A percentile compares a stretch with the other conserved stretches of the same genome.
These are phyloP conservation scores for Nigrospora osmanthi DNA, from an alignment of 2,329 filamentous ascomycete genomes.

Conservation along the genomic window DNA sequence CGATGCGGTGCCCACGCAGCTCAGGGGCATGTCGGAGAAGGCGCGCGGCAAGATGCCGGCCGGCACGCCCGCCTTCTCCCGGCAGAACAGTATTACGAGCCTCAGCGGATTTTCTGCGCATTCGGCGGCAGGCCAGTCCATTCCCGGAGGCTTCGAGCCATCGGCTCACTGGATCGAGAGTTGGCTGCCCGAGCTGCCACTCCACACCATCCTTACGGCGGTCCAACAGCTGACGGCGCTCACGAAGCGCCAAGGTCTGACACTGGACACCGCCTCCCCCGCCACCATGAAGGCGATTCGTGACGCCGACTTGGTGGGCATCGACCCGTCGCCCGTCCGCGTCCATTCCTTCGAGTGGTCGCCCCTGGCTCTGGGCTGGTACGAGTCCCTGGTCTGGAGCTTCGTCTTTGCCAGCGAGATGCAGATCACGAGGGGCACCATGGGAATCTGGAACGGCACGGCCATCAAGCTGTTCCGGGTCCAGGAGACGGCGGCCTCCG, in stretches of 20 bases:
- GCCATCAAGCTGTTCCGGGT: constrained; percentile 82
- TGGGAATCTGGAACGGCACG: constrained; percentile 92
- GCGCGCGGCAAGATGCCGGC: constrained; percentile 93
- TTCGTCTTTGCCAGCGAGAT: constrained; percentile 89
- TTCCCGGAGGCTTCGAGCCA: constrained; percentile 63
- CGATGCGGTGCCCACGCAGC: constrained; percentile 72
- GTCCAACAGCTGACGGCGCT: constrained; percentile 58
- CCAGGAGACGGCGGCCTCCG: constrained; percentile 72
- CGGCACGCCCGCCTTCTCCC: constrained; percentile 71
- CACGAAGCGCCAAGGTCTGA: constrained; percentile 42
- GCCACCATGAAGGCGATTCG: constrained; percentile 48
- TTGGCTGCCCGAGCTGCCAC: constrained; percentile 85
- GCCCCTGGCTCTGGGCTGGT: constrained; percentile 84
- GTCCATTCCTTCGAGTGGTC: constrained; percentile 96
- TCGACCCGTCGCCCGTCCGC: constrained; percentile 67
- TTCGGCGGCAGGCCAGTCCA: constrained; percentile 47
- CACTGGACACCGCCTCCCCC: constrained; percentile 30
- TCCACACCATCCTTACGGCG: constrained; percentile 77
- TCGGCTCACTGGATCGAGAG: constrained; percentile 82
- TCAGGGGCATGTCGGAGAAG: constrained; percentile 94
- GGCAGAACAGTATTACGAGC: constrained; percentile 84
- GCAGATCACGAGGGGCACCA: constrained; percentile 76
- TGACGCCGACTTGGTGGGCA: constrained; percentile 55
- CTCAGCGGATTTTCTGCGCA: constrained; percentile 47
- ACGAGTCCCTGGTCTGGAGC: constrained; percentile 89